Base-by-base conservation (phyloP, 805 yeast genomes). In the Saccharomyces paradoxus region DNA sequence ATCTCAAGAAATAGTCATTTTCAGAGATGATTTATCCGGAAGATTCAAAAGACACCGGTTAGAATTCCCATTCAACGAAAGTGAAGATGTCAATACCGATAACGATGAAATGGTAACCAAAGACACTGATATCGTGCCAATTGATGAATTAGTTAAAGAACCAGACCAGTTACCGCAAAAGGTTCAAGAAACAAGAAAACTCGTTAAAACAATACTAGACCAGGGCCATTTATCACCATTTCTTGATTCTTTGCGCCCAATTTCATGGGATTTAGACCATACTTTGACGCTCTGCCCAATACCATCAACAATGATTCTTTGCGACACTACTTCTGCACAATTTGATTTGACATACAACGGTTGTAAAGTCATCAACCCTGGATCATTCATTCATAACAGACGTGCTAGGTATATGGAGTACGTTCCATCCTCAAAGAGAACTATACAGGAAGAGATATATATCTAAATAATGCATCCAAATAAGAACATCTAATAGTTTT, bases 181-280 rank as follows among this genome's bases (percentile, higher is more conserved):
- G 51, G 68, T 80, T 2, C 71, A 72, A 46, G 87, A 84, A 66
- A 81, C 89, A 0, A 76, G 89, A 58, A 84, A 85, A 63, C 70
- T 90, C 2, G 88, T 86, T 17, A 84, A 87, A 58, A 90, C 97
- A 0, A 57, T 94, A 0, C 69, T 94, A 12, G 96, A 89, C 64
- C 99, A 94, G 70, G 94, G 94, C 0, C 86, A 82, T 64, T 68
- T 94, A 49, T 86, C 94, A 31, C 99, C 99, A 12, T 89, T 91
- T 64, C 72, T 82, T 1, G 69, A 74, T 21, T 70, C 75, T 24
- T 71, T 81, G 28, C 78, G 88, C 56, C 87, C 95, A 0, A 75
- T 88, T 0, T 73, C 81, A 22, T 81, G 95, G 74, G 84, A 83
- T 55, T 79, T 80, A 62, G 96, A 89, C 65, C 83, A 83, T 59